Evolutionary conservation across 176 grass and related monocot genomes (phyloP), one percentile per base, ranked within the genome.

Genomic region (Oryza glumipatula): DNA sequence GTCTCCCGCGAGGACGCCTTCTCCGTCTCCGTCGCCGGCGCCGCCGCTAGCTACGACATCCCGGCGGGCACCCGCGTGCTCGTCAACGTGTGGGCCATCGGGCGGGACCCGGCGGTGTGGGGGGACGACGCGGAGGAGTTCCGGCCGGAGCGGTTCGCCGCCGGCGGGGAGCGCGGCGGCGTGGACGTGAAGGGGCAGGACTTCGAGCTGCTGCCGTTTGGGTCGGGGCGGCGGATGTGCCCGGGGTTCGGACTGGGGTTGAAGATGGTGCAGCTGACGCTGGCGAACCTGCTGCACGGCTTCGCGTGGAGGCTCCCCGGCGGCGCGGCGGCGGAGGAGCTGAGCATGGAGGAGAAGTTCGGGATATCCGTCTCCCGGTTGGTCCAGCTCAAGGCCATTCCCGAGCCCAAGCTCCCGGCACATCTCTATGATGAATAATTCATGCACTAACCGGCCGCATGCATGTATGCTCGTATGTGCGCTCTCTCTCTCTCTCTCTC

Each of bases 331-430:
- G 19, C 4, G 61, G 79, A 82, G 76, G 75, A 91, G 60, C 76
- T 87, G 80, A 89, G 66, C 83, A 81, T 87, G 91, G 89, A 91
- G 38, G 88, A 90, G 71, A 86, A 86, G 51, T 89, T 84, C 28
- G 87, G 82, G 35, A 33, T 89, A 10, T 89, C 82, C 6, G 85
- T 76, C 6, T 82, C 76, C 0, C 83, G 52, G 56, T 85, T 76
- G 80, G 43, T 79, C 17, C 82, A 76, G 0, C 35, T 89, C 0
- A 68, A 76, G 23, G 82, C 43, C 1, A 35, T 85, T 5, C 13
- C 66, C n/a, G 45, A 89, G 60, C 82, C 87, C 8, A 89, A 68
- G 46, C 87, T 89, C 56, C 70, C 82, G 0, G 35, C 76, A 70
- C 88, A 85, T 69, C 88, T 85, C 13, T 89, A 89, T 4, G 12